Conservation (phyloP, 2,329 filamentous ascomycete species). For the Sclerotinia nivalis region DNA sequence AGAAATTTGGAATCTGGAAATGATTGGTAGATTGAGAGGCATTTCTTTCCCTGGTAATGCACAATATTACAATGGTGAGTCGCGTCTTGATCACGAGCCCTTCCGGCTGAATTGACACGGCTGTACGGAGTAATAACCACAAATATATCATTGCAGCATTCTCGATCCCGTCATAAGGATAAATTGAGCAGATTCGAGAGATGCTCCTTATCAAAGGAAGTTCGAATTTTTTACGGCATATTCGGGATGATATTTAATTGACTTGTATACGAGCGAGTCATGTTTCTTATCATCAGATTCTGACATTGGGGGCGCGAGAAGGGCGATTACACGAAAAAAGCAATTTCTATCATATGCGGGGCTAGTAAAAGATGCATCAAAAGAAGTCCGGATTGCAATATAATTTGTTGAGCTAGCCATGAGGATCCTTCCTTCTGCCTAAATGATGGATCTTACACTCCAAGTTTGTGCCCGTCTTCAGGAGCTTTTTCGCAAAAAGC, state of each 20-base stretch:
- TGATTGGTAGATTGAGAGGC: not conserved
- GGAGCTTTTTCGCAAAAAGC: constrained; percentile 6
- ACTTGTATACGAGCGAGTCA: not conserved
- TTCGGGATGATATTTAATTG: not conserved
- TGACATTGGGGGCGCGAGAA: not conserved
- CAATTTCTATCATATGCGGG: not conserved
- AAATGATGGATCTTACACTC: constrained; percentile 12
- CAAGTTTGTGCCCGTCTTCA: not conserved
- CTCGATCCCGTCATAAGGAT: not conserved
- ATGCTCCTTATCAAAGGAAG: not conserved
- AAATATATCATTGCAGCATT: not conserved
- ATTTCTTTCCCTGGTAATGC: not conserved
- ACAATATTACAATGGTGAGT: not conserved
- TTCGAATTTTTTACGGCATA: not conserved
- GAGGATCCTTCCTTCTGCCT: not conserved
- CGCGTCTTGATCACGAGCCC: not conserved
- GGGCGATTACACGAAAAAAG: constrained; percentile 1
- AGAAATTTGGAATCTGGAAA: not conserved
- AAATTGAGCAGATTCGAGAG: not conserved
- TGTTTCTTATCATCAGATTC: no score
- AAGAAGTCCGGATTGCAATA: not conserved
- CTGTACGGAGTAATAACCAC: not conserved
- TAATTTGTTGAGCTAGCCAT: not conserved
- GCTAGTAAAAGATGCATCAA: not conserved
- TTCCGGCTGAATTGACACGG: not conserved